Evolutionary conservation across 2,329 filamentous ascomycete genomes (phyloP).

Genomic region (Pseudogymnoascus sp.): DNA sequence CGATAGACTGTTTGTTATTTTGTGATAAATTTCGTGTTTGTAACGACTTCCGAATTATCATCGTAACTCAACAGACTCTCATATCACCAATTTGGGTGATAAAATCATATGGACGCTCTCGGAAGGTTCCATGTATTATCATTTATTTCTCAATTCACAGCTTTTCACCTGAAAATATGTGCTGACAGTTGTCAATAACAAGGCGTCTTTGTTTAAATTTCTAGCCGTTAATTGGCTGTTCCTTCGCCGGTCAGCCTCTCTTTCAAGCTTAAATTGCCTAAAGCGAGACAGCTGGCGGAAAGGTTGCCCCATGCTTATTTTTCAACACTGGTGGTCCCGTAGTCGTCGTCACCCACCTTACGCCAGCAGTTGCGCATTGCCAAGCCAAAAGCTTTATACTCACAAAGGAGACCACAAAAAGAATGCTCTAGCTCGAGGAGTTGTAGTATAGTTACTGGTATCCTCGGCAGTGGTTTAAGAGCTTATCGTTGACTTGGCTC

Average conservation of each 20-base stretch:
- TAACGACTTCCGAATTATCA: background rate
- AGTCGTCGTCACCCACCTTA: conserved; percentile 1
- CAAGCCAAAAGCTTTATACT: background rate
- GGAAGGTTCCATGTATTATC: background rate
- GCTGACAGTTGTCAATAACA: background rate
- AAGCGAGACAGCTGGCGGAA: background rate
- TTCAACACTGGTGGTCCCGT: background rate
- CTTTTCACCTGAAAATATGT: background rate
- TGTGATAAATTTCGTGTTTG: background rate
- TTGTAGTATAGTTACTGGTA: background rate
- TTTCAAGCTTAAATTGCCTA: background rate
- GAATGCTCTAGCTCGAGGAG: background rate
- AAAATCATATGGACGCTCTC: background rate
- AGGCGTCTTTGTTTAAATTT: background rate
- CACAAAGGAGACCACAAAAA: background rate
- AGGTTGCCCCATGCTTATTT: background rate
- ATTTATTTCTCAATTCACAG: too few relatives aligned
- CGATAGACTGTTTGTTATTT: background rate
- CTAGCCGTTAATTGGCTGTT: background rate
- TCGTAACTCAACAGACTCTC: background rate
- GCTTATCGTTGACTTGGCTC: background rate
- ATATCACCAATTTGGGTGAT: background rate
- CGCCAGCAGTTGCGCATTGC: background rate
- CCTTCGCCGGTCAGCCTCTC: background rate
- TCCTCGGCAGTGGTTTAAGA: background rate